Evolutionary conservation across 192 early-diverging fungal genomes (phyloP).

Genomic region (Powellomyces hirtus): DNA sequence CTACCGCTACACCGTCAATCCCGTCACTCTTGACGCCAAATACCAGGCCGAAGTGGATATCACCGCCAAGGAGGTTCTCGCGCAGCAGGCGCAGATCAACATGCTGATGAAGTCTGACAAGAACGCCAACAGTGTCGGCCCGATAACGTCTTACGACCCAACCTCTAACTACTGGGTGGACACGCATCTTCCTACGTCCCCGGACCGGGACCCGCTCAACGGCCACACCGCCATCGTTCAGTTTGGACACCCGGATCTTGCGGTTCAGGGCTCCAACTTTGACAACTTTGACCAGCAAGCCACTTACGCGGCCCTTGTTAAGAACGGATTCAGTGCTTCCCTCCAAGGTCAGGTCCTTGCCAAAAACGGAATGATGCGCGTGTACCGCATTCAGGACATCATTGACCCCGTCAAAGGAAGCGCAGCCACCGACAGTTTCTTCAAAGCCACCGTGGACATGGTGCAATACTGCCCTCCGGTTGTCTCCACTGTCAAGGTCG

Average conservation of each 20-base stretch:
- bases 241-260: slow-evolving; percentile 36
- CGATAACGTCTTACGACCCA: background rate
- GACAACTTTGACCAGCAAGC: slow-evolving; percentile 27
- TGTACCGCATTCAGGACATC: slow-evolving; percentile 36
- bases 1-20: slow-evolving; percentile 18
- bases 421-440: slow-evolving; percentile 25
- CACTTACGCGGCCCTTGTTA: slow-evolving; percentile 22
- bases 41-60: slow-evolving; percentile 31
- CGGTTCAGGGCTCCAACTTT: slow-evolving; percentile 11
- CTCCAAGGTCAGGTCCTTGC: slow-evolving; percentile 36
- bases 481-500: background rate
- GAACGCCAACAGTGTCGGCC: background rate
- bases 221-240: slow-evolving; percentile 37
- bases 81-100: slow-evolving; percentile 6
- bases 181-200: background rate
- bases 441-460: slow-evolving; percentile 26
- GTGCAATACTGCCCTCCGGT: slow-evolving; percentile 29
- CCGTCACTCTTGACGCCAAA: slow-evolving; percentile 19
- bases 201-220: slow-evolving; percentile 15
- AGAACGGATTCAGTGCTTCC: slow-evolving; percentile 12
- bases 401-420: slow-evolving; percentile 30
- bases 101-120: slow-evolving; percentile 28
- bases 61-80: slow-evolving; percentile 24
- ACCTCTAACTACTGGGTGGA: background rate
- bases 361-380: slow-evolving; percentile 28